Base-by-base conservation (phyloP, 2,329 filamentous ascomycete species). In the Cryphonectria parasitica region DNA sequence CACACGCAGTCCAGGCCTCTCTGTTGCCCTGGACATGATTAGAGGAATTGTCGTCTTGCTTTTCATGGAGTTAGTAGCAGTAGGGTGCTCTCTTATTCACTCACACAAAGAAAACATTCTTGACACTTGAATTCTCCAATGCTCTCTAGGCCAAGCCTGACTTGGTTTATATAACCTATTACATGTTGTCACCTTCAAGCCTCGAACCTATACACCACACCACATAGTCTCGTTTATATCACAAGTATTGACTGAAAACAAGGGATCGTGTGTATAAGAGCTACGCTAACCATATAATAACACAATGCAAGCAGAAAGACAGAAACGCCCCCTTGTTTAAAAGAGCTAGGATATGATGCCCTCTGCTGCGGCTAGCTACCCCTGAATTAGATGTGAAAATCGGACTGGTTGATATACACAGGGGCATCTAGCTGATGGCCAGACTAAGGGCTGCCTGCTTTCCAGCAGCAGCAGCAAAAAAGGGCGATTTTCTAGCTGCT, bases 311-410 rank as follows among this genome's bases (percentile, higher is more conserved):
- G 63, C 63, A 64, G 34, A 17, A 60, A 15, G n/a, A n/a, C 10
- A 64, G 52, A 28, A 63, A 43, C 45, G 62, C 66, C 60, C 10
- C n/a, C 3, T 65, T 49, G 17, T 34, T 19, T 66, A 62, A 31
- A 52, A 61, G 22, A 61, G 45, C 41, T 41, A 63, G 61, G 34
- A 68, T 54, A 62, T 43, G 34, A 61, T 68, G 17, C 36, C 56
- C 62, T 66, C 54, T 72, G 56, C 64, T 34, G 64, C 68, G 64
- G 64, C 71, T 65, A 67, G 71, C 71, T 66, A 61, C 39, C 58
- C 66, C 67, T 19, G 49, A 71, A 71, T 72, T 72, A 72, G 66
- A 64, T 67, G 63, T 64, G 49, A 70, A 68, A 45, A 39, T 63
- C 66, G 39, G 64, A 64, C 58, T 66, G 56, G 62, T 66, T 68